Percentiles rank a stretch among this genome's conserved stretches.
Evolutionary conservation across 345 rosid species (phyloP).

Genomic region (Carallia pectinifolia): DNA sequence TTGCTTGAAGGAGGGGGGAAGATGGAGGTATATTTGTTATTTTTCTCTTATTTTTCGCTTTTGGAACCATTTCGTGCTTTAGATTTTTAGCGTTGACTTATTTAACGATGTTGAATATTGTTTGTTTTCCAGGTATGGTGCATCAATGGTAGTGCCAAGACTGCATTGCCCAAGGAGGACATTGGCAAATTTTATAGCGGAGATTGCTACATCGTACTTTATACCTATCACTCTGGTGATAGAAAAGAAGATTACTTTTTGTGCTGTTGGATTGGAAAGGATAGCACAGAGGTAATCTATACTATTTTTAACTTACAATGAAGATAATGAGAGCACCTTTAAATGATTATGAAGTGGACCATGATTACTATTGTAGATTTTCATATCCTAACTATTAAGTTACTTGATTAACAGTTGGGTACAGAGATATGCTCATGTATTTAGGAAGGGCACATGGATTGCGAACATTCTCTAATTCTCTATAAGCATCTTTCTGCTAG

Average conservation of each 20-base stretch:
- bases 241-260: conserved; percentile 93
- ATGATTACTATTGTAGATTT: neutral
- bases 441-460: too few relatives aligned
- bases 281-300: conserved; percentile 75
- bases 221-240: conserved; percentile 87
- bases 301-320: neutral
- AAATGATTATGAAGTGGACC: neutral
- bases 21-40: conserved; percentile 68
- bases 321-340: neutral
- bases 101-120: conserved; percentile 9
- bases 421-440: too few relatives aligned
- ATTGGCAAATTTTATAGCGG: conserved; percentile 90
- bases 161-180: conserved; percentile 69
- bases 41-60: conserved; percentile 16
- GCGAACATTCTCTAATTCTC: too few relatives aligned
- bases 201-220: conserved; percentile 91
- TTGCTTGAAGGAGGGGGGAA: conserved; percentile 95
- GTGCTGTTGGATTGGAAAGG: conserved; percentile 93
- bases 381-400: neutral
- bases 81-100: neutral
- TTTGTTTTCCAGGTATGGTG: conserved; percentile 69
- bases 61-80: conserved; percentile 10
- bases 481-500: too few relatives aligned
- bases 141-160: conserved; percentile 78
- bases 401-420: too few relatives aligned